Percentiles rank a stretch among this genome's conserved stretches.
phyloP scores from a whole-genome alignment of 257 asterid species.

The Solanum sitiens region DNA sequence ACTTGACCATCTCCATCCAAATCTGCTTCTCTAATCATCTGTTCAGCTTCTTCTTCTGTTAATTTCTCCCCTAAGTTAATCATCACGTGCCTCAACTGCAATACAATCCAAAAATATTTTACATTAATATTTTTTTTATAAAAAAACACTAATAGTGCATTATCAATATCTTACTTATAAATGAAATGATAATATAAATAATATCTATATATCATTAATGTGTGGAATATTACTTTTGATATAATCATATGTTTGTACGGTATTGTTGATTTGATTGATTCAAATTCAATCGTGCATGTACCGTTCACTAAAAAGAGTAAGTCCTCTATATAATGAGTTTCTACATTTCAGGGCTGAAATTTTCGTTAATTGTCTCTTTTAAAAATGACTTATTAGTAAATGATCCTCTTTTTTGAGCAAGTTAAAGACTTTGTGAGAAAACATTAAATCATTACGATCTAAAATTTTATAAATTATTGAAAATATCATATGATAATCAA shows the following conservation, averaged over 20 bases:
- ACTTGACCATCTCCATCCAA: slow-evolving; percentile 46
- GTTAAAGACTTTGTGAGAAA: not conserved
- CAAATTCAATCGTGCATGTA: not conserved
- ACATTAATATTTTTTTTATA: rapidly evolving
- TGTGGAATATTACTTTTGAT: not conserved
- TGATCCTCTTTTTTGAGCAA: not conserved
- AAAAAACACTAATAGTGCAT: not conserved
- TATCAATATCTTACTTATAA: not conserved
- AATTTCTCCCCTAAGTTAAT: slow-evolving; percentile 32
- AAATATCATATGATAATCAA: not conserved
- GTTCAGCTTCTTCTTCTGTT: slow-evolving; percentile 31
- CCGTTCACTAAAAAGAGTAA: not conserved
- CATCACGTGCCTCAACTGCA: slow-evolving; percentile 39
- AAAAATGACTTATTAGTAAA: not conserved
- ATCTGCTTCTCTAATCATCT: slow-evolving; percentile 37
- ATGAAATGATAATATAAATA: not conserved
- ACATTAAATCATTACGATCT: not conserved
- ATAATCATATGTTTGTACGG: not conserved
- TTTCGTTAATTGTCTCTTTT: not conserved
- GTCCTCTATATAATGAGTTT: not conserved
- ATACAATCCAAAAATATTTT: not conserved
- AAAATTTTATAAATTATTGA: not conserved
- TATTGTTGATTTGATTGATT: not conserved
- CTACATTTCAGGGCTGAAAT: not conserved
- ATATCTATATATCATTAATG: not conserved